These are phyloP conservation scores for Staphylotrichum longicolle DNA, from an alignment of 495 filamentous ascomycete genomes.

Conservation along the genomic window DNA sequence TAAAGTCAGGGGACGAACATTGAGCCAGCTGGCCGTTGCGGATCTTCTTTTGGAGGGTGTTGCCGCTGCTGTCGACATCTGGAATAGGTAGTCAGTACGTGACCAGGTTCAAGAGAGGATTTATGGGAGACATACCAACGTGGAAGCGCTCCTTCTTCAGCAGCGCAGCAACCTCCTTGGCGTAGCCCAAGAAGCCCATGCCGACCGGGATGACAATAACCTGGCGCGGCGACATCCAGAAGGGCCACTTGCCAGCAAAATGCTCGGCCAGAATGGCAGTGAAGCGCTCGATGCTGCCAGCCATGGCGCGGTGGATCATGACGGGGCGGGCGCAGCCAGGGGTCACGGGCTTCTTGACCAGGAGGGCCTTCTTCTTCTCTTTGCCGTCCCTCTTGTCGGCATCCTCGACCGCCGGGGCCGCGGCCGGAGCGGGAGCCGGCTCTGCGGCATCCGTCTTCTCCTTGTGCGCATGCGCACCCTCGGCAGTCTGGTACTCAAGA, in stretches of 20 bases:
- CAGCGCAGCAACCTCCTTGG: conserved; percentile 69
- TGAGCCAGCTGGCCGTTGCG: conserved; percentile 79
- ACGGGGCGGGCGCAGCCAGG: conserved; percentile 85
- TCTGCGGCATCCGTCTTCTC: conserved; percentile 38
- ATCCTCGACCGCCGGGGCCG: conserved; percentile 31
- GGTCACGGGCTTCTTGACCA: conserved; percentile 50
- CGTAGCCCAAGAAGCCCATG: conserved; percentile 79
- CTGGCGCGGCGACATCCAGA: conserved; percentile 94
- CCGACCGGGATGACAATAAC: conserved; percentile 90
- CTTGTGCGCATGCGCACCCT: conserved; percentile 40
- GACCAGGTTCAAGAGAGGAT: background rate
- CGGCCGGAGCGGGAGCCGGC: conserved; percentile 36
- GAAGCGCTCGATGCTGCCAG: conserved; percentile 91
- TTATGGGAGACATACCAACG: conserved; percentile 42
- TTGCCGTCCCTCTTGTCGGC: conserved; percentile 38
- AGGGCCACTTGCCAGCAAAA: conserved; percentile 96
- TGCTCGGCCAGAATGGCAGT: conserved; percentile 91
- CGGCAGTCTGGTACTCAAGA: conserved; percentile 56
- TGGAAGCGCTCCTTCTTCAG: conserved; percentile 52
- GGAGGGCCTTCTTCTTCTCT: conserved; percentile 34
- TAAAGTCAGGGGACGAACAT: conserved; percentile 70
- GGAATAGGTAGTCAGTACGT: background rate
- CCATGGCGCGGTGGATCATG: conserved; percentile 95
- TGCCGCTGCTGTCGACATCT: conserved; percentile 84
- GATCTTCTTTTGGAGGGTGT: conserved; percentile 97